These are phyloP conservation scores for Nicotiana knightiana DNA, from an alignment of 257 asterid genomes.

Conservation along the genomic window DNA sequence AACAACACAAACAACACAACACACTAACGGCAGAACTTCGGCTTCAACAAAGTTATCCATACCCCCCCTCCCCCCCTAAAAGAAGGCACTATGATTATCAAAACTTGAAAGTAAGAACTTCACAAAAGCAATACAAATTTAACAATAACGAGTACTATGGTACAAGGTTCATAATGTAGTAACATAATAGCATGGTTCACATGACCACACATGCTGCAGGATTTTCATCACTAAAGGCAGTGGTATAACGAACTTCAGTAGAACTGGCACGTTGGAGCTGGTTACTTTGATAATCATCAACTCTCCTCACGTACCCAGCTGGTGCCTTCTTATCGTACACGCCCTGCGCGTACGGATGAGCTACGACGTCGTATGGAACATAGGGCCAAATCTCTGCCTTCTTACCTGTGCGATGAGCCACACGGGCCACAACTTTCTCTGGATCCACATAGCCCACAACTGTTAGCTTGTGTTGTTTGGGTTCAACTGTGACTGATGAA, in stretches of 20 bases:
- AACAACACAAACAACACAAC: background rate
- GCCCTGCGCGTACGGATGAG: slow-evolving; percentile 86
- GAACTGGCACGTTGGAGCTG: slow-evolving; percentile 87
- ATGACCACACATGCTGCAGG: slow-evolving; percentile 75
- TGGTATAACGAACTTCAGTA: slow-evolving; percentile 89
- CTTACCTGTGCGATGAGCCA: slow-evolving; percentile 87
- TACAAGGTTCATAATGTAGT: background rate
- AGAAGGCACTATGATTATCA: background rate
- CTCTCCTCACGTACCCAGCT: slow-evolving; percentile 72
- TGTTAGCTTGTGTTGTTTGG: slow-evolving; percentile 84
- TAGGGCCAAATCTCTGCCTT: slow-evolving; percentile 95
- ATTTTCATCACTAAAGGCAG: slow-evolving; percentile 94
- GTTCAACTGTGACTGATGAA: slow-evolving; percentile 53
- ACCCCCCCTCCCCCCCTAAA: too few relatives aligned
- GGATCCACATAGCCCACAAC: slow-evolving; percentile 88
- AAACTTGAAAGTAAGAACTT: background rate
- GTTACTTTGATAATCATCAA: slow-evolving; percentile 21
- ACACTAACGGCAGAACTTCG: background rate
- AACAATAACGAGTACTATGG: background rate
- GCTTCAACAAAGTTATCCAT: background rate
- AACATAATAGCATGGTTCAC: slow-evolving; percentile 30
- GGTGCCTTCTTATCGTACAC: slow-evolving; percentile 90
- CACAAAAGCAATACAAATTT: background rate
- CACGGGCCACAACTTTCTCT: slow-evolving; percentile 75
- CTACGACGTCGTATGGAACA: slow-evolving; percentile 91